These are phyloP conservation scores for Trichosporon faecale DNA, from an alignment of 1,284 basidiomycete genomes.

Conservation along the genomic window DNA sequence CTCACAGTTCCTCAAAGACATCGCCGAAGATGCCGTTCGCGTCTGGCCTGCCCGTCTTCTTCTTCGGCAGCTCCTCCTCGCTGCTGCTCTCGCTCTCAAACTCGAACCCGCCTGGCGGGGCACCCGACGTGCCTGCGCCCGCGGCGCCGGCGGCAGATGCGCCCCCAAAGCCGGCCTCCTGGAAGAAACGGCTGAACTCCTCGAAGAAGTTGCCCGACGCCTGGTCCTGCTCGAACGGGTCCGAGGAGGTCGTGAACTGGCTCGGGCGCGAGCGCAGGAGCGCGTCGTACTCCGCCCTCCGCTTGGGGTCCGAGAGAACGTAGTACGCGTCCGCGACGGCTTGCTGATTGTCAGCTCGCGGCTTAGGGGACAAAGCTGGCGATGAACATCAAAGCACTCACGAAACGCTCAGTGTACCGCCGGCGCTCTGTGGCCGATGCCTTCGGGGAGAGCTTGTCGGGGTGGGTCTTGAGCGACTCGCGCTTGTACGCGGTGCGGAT, in stretches of 20 bases:
- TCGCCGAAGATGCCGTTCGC: slow-evolving; percentile 78
- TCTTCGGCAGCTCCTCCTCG: slow-evolving; percentile 6
- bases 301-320: slow-evolving; percentile 73
- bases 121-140: neutral
- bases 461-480: slow-evolving; percentile 67
- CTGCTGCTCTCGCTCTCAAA: slow-evolving; percentile 1
- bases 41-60: slow-evolving; percentile 57
- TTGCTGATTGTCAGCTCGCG: slow-evolving; percentile 51
- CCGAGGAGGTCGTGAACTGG: slow-evolving; percentile 33
- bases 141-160: slow-evolving; percentile 13
- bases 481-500: slow-evolving; percentile 51
- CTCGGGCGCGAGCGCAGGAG: slow-evolving; percentile 57
- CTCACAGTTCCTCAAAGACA: slow-evolving; percentile 78
- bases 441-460: slow-evolving; percentile 72
- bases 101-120: neutral
- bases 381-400: slow-evolving; percentile 43
- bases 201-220: slow-evolving; percentile 71
- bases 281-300: slow-evolving; percentile 78
- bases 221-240: slow-evolving; percentile 57
- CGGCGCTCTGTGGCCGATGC: slow-evolving; percentile 69
- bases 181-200: slow-evolving; percentile 71
- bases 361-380: neutral
- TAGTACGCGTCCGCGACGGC: slow-evolving; percentile 94
- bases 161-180: slow-evolving; percentile 33
- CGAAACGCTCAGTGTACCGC: slow-evolving; percentile 72